Evolutionary conservation across 192 early-diverging fungal genomes (phyloP), one percentile per base, ranked within the genome.

Genomic region (Glomus cerebriforme): DNA sequence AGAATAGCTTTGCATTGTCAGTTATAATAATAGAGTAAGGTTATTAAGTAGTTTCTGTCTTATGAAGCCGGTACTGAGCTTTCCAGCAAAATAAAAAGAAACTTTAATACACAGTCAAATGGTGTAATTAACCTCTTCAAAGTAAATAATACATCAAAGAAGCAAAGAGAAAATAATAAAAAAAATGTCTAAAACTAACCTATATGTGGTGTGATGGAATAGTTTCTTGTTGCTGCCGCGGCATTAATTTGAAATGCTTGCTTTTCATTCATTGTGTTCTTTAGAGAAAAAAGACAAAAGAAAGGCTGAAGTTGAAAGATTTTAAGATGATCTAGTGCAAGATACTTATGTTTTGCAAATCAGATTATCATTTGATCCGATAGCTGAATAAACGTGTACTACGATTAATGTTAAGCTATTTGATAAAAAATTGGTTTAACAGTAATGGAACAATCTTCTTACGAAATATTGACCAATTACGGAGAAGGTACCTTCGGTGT

Each of bases 211-310:
- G 94, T 90, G 27, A 94, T 87, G 37, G 87, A 77, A 81, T 94
- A 97, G 86, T 97, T 92, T 80, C 95, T 88, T 43, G 95, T 96
- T 54, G 93, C 94, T 32, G 96, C 96, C n/a, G 93, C 90, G 27
- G 89, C 90, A 85, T 97, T 93, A 73, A 96, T 84, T 73, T 90
- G 88, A 79, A 92, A 92, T 29, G 92, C 93, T 82, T 97, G 93
- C 64, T 83, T 81, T 35, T 83, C 82, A 71, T 59, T 17, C 49
- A 67, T 32, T 34, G 17, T 31, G 22, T 22, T 17, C 22, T 54
- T 0, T 54, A 22, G 22, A 54, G 17, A 54, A 2, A 17, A 54
- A 19, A 22, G 19, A 54, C 3, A 22, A 6, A 6, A 54, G 49
- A 54, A 22, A 54, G 49, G 49, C 49, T 54, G 49, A 43, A 43